Base-by-base conservation (phyloP, 2,329 filamentous ascomycete genomes). In the Colletotrichum sp. region DNA sequence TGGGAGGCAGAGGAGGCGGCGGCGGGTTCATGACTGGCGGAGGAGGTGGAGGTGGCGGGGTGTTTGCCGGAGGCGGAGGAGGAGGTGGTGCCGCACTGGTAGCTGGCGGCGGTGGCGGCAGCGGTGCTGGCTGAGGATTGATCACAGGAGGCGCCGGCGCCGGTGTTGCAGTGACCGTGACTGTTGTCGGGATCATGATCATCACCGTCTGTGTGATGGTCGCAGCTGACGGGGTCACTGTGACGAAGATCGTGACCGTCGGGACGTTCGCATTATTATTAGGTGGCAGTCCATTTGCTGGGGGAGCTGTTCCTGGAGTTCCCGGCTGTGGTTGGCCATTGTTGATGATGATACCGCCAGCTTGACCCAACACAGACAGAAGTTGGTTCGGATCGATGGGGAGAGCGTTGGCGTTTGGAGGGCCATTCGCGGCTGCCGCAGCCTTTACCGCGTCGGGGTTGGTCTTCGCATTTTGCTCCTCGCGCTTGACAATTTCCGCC, bases 201-300 rank as follows among this genome's bases (percentile, higher is more conserved):
- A 75, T 63, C 13, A 75, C 58, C 7, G 73, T 75, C 69, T 73
- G 30, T 2, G 43, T 52, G 43, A 52, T 21, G n/a, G 62, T 67
- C 30, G 32, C 69, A 13, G 73, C 28, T 3, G 73, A 62, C 1
- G 32, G 69, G 10, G 73, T 71, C 7, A 74, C 68, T 6, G 72
- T 75, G 7, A 75, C 63, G 21, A 75, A 75, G 16, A 73, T 55
- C 8, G 73, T 75, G 21, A 75, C 73, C 8, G 73, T 75, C 7
- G 73, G 73, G 9, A 75, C 63, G 5, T 75, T 75, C 10, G 73
- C 69, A 12, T 73, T 73, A 24, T 75, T 75, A 26, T 75, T 75
- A 30, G 72, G 71, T 13, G 71, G 68, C 21, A 73, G 7, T 4
- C 58, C 34, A 12, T 55, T 64, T 5, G 56, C 24, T 3, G 73